Conservation (phyloP, 2,329 filamentous ascomycete genomes). For the Colletotrichum eremochloae region DNA sequence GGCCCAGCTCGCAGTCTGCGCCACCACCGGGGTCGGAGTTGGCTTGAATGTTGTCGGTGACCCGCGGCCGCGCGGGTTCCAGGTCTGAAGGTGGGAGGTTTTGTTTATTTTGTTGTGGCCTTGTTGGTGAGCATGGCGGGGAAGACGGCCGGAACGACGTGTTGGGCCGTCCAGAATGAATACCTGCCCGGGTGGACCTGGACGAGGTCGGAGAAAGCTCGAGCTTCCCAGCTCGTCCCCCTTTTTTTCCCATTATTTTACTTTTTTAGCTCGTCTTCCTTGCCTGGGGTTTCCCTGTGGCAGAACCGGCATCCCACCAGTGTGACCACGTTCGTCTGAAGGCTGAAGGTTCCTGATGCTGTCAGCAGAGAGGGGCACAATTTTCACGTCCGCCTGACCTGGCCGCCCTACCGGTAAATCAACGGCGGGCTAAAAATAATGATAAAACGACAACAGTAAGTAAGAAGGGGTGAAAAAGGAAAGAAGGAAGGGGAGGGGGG, state of each 20-base stretch:
- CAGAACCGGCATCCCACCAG: neutral
- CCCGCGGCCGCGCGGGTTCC: neutral
- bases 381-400: neutral
- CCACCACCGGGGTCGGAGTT: neutral
- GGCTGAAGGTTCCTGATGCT: neutral
- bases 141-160: neutral
- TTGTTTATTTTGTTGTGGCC: neutral
- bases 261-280: neutral
- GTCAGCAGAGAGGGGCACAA: neutral
- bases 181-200: too few relatives aligned
- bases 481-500: too few relatives aligned
- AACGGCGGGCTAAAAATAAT: neutral
- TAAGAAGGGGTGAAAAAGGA: neutral
- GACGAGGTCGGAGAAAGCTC: neutral
- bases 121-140: neutral
- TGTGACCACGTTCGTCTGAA: slow-evolving; percentile 25
- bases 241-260: too few relatives aligned
- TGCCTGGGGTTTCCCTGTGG: neutral
- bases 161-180: neutral
- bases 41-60: neutral
- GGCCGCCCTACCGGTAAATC: neutral
- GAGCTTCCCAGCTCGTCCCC: neutral
- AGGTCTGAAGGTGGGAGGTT: neutral
- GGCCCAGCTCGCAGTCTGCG: neutral
- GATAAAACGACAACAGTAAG: neutral